Percentiles rank a stretch among this genome's conserved stretches.
Conservation (phyloP, 2,329 filamentous ascomycete species). For the Penicillium hesseltinei region DNA sequence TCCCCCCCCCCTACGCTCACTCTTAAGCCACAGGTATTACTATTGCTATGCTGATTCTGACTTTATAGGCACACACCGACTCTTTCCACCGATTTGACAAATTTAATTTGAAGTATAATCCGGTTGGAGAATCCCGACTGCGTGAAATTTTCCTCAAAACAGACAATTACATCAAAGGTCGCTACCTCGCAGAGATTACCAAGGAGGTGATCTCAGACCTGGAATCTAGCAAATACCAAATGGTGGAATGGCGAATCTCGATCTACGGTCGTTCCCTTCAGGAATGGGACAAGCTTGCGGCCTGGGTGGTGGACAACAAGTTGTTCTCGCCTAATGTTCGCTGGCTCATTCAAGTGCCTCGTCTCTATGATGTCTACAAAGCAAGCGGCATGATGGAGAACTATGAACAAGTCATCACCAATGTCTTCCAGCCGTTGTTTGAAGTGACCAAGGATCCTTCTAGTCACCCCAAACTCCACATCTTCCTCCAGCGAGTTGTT, state of each 20-base stretch:
- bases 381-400: slow-evolving; percentile 79
- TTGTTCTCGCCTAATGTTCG: slow-evolving; percentile 96
- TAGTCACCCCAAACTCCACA: slow-evolving; percentile 86
- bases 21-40: not conserved
- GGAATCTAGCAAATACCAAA: slow-evolving; percentile 98
- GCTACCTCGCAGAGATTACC: slow-evolving; percentile 94
- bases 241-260: slow-evolving; percentile 98
- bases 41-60: not conserved
- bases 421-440: slow-evolving; percentile 90
- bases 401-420: slow-evolving; percentile 85
- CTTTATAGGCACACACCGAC: slow-evolving; percentile 78
- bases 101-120: slow-evolving; percentile 99
- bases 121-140: slow-evolving; percentile 88
- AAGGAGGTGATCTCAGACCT: slow-evolving; percentile 97
- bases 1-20: not conserved
- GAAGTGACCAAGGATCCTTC: slow-evolving; percentile 86
- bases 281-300: slow-evolving; percentile 96
- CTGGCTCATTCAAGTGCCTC: slow-evolving; percentile 94
- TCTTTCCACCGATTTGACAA: slow-evolving; percentile 99
- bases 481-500: slow-evolving; percentile 92
- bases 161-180: slow-evolving; percentile 94
- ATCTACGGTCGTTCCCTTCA: slow-evolving; percentile 90
- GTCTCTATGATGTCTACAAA: slow-evolving; percentile 95
- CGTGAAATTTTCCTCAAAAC: slow-evolving; percentile 99
- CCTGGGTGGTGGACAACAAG: slow-evolving; percentile 98